Base-by-base conservation (phyloP, 495 filamentous ascomycete genomes). In the Aspergillus funiculosus region DNA sequence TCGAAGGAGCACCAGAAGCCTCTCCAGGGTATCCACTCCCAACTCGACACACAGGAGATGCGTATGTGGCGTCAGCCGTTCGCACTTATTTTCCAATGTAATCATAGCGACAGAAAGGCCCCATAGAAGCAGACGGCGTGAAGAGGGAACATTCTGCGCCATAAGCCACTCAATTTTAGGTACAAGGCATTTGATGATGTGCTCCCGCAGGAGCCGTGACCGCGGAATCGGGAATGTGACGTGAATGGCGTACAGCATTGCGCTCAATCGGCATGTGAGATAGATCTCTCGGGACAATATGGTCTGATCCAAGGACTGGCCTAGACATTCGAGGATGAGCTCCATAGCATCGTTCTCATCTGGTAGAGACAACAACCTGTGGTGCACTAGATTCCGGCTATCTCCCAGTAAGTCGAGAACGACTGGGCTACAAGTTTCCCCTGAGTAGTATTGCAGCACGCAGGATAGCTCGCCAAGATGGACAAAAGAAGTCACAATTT, bases 381-480 rank as follows among this genome's bases (percentile, higher is more conserved):
- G 42, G 31, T 45, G 42, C 21, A 45, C 22, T 1, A 28, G 20
- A 26, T 45, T 45, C 2, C 42, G 22, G 13, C 42, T 26, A 37
- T 45, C 42, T 4, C 42, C 42, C 3, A 45, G 31, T n/a, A 37
- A 13, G 25, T 36, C 31, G 22, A 45, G n/a, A 7, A 37, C 42
- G 3, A 10, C 22, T 1, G 42, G 42, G 24, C 31, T 45, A 25
- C 30, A 35, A 15, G 9, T 6, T 14, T 13, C n/a, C 2, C 4
- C 31, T 5, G 42, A 17, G 42, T 45, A 45, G 42, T 36, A 24
- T 18, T 37, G 30, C 11, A 45, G 11, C 13, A 45, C 42, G 0
- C 30, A 10, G 10, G 31, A 36, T 1, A 18, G 20, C n/a, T 45
- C 21, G 2, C 42, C 42, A 2, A 45, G 42, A n/a, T 45, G 30